Evolutionary conservation across 805 yeast species (phyloP), one percentile per base, ranked within the genome.

Genomic region (Schwanniomyces occidentalis): DNA sequence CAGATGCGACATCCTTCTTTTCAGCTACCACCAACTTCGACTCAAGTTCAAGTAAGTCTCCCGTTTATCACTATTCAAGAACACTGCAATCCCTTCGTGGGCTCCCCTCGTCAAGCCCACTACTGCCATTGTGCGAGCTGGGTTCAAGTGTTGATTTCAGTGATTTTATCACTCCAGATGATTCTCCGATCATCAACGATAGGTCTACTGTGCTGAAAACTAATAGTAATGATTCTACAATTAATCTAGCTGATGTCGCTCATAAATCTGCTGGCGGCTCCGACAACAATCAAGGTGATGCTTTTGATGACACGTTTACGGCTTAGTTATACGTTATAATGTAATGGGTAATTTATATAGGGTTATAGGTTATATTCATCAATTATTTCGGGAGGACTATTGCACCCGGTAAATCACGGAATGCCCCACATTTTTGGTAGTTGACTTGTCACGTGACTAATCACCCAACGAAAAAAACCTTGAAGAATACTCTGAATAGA

Each of bases 11-110:
- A 9, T 43, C 51, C 18, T 47, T 38, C 34, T 41, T 27, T 34
- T 42, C 49, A 16, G 48, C 54, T 6, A 16, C 32, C n/a, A 32
- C 20, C 28, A 44, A 10, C 26, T 39, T 24, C 13, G 34, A 29
- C 7, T 27, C 34, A 10, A 30, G 23, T 13, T 20, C 27, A 13
- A 16, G 31, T 14, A 33, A 26, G 10, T 16, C 19, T 4, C 17
- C 6, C 4, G n/a, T 33, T 16, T 9, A 26, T 14, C 18, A 16
- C 14, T 52, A 40, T 33, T 21, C 48, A 7, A 40, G 47, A 27
- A 60, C 61, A 14, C 57, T 54, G 57, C 57, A 54, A 26, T 51
- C 55, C 3, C 42, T 56, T 24, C 48, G 51, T 34, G 48, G 43
- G 31, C 46, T 40, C 34, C 45, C 50, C 10, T 24, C 42, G 4